Evolutionary conservation across 2,329 filamentous ascomycete genomes (phyloP).

Genomic region (Venturia effusa): DNA sequence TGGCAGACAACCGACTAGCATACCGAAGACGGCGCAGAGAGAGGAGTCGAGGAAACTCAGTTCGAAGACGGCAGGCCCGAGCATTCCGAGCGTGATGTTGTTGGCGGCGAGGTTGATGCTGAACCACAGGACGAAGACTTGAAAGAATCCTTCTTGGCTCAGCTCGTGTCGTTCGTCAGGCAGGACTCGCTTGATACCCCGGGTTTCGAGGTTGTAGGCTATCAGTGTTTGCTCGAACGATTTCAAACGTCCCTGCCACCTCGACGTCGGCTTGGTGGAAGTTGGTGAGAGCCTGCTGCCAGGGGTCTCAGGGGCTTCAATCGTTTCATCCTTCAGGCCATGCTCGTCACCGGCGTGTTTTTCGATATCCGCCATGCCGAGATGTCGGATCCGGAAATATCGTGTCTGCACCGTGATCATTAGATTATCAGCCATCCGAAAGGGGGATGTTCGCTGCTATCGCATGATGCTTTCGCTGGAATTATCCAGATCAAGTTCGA

Average conservation of each 20-base stretch:
- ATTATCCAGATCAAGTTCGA: conserved; percentile 13
- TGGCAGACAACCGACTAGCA: conserved; percentile 42
- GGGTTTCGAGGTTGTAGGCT: conserved; percentile 46
- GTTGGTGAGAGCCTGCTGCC: background rate
- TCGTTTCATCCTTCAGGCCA: background rate
- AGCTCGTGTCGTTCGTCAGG: conserved; percentile 40
- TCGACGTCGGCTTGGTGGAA: background rate
- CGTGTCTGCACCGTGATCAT: background rate
- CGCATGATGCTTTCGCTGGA: conserved; percentile 12
- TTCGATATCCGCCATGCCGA: conserved; percentile 2
- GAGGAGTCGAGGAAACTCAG: conserved; percentile 48
- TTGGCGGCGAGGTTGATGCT: conserved; percentile 53
- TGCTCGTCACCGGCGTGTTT: background rate
- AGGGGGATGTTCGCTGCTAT: background rate
- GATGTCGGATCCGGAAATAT: background rate
- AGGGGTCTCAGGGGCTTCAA: background rate
- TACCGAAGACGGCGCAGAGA: conserved; percentile 47
- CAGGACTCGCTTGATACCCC: conserved; percentile 49
- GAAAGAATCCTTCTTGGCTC: conserved; percentile 14
- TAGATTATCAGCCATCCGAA: background rate
- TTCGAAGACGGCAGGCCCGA: conserved; percentile 47
- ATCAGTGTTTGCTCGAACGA: conserved; percentile 31
- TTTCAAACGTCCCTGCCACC: background rate
- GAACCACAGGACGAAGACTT: conserved; percentile 44
- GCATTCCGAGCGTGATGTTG: conserved; percentile 54